These are phyloP conservation scores for Bocquillonia castaneifolia DNA, from an alignment of 441 rosid species.

Conservation along the genomic window DNA sequence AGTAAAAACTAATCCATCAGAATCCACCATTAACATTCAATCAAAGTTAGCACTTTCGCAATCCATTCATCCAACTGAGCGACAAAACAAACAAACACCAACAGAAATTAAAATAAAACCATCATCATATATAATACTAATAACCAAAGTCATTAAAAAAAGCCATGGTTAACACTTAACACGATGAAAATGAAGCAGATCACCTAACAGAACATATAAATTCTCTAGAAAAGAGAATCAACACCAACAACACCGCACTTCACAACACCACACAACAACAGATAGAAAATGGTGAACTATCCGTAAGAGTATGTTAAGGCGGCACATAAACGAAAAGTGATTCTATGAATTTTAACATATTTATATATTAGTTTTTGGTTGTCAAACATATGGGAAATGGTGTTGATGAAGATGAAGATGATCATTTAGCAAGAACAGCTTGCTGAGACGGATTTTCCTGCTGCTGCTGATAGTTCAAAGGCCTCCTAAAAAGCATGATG, in stretches of 20 bases:
- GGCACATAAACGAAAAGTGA: constrained; percentile 23
- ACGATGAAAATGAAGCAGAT: constrained; percentile 6
- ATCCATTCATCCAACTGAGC: not conserved
- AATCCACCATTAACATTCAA: not conserved
- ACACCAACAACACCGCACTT: constrained; percentile 15
- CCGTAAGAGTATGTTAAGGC: constrained; percentile 16
- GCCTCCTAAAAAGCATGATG: constrained; percentile 98
- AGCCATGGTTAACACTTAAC: constrained; percentile 5
- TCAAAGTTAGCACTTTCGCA: too few species aligned
- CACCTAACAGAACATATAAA: constrained; percentile 22
- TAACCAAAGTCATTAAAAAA: constrained; percentile 20
- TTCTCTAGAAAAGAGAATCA: constrained; percentile 30
- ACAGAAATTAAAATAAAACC: constrained; percentile 4
- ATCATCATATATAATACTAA: constrained; percentile 8
- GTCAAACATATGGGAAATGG: not conserved
- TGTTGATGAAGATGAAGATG: not conserved
- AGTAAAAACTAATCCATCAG: not conserved
- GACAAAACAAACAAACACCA: too few species aligned
- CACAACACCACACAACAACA: constrained; percentile 6
- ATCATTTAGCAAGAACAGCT: constrained; percentile 46
- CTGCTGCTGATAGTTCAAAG: constrained; percentile 85
- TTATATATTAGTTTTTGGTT: not conserved
- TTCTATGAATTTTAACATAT: constrained; percentile 9
- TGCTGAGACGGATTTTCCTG: constrained; percentile 69
- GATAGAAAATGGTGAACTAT: constrained; percentile 4